Evolutionary conservation across 805 yeast genomes (phyloP), one percentile per base, ranked within the genome.

Genomic region (Saccharomyces kudriavzevii): DNA sequence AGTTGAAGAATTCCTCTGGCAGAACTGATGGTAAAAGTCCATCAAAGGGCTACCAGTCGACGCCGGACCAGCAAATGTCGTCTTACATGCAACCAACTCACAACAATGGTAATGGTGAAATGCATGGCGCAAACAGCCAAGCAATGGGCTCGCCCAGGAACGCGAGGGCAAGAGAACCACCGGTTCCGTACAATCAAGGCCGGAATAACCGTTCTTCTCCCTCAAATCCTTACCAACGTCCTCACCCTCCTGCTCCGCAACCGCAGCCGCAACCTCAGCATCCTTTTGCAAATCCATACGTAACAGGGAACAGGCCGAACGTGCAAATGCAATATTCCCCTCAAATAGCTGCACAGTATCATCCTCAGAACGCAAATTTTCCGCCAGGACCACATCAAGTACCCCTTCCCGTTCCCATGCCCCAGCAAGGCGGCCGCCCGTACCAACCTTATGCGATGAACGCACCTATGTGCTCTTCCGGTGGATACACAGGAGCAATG

Each of bases 331-430:
- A 17, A 35, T 35, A 35, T 35, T 24, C 20, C 11, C 43, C 43
- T 30, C 40, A 30, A 30, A 30, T 30, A 6, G 13, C 40, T 13
- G 40, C 40, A 10, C 40, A 28, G 46, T 35, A 29, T 47, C 43
- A 40, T 22, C 49, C 40, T 10, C 56, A 47, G 35, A 52, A 46
- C 17, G 51, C 52, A 20, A 53, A 51, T n/a, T 52, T 47, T 49
- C 40, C 48, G 52, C 52, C 47, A 22, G 49, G 22, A 43, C 50
- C 40, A 24, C 62, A 53, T 20, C 59, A 56, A 31, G 52, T 24
- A 10, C 48, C 49, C 14, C 53, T 40, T 5, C 56, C 49, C 11
- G 51, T 47, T 3, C 56, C 50, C 29, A 49, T 24, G 20, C 51
- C 49, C 8, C 55, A 48, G 31, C 35, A 47, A 20, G 22, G 49